A percentile compares a stretch with the other conserved stretches of the same genome.
phyloP scores from a whole-genome alignment of 2,329 filamentous ascomycete genomes.

The Colletotrichum sp. region DNA sequence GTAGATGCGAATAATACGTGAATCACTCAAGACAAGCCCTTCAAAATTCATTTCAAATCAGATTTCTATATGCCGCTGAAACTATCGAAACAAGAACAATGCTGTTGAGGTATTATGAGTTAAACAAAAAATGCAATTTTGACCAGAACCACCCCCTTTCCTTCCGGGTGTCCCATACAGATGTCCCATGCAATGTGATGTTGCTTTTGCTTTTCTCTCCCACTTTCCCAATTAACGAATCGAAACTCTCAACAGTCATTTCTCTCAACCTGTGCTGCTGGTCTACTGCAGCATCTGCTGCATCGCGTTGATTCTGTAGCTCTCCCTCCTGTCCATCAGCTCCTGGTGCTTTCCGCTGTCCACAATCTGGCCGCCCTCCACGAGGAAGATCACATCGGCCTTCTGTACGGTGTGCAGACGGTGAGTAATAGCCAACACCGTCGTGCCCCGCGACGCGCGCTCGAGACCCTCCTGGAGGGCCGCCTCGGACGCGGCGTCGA shows the following conservation, averaged over 20 bases:
- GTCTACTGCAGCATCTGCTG: conserved; percentile 31
- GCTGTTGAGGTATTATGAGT: background rate
- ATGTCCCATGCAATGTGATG: background rate
- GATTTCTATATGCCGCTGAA: background rate
- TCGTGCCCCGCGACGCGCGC: conserved; percentile 56
- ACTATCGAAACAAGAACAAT: background rate
- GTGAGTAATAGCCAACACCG: conserved; percentile 64
- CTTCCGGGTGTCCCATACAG: background rate
- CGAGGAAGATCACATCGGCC: conserved; percentile 63
- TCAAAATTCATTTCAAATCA: background rate
- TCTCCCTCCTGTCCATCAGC: conserved; percentile 30
- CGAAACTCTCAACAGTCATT: background rate
- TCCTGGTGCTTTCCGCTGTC: conserved; percentile 38
- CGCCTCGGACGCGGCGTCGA: conserved; percentile 74
- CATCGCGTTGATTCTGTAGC: conserved; percentile 36
- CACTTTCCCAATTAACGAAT: background rate
- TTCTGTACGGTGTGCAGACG: conserved; percentile 61
- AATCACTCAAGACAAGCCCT: background rate
- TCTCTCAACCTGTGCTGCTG: background rate
- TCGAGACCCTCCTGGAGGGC: conserved; percentile 72
- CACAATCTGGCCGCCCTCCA: conserved; percentile 48
- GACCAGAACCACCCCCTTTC: background rate
- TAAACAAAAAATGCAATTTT: background rate
- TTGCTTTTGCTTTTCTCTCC: background rate
- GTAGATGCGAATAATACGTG: rapidly evolving